phyloP scores from a whole-genome alignment of 768 basidiomycete species.

The Leccinellum luteum region DNA sequence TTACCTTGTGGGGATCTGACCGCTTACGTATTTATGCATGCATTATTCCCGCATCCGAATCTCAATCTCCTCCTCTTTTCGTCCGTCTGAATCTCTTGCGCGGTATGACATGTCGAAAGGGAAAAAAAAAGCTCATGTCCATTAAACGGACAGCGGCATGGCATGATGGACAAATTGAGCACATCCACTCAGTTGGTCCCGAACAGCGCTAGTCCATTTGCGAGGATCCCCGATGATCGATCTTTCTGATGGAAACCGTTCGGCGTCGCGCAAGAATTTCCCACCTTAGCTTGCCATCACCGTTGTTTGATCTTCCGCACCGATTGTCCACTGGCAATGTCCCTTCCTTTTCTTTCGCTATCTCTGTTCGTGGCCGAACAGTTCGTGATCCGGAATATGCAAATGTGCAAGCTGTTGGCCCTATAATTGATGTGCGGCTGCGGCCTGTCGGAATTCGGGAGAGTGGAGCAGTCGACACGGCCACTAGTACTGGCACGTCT shows the following conservation, averaged over 20 bases:
- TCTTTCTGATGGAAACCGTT: conserved; percentile 33
- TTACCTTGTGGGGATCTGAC: conserved; percentile 33
- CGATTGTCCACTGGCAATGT: background rate
- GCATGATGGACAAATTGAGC: background rate
- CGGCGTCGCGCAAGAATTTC: background rate
- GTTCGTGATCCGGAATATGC: background rate
- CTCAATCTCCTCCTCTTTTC: conserved; percentile 11
- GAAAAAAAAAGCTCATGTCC: background rate
- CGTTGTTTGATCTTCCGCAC: conserved; percentile 10
- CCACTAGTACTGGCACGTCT: background rate
- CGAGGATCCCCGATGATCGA: conserved; percentile 21
- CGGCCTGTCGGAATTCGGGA: background rate
- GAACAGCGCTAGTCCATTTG: conserved; percentile 19
- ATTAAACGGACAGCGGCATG: conserved; percentile 1
- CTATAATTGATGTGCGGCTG: background rate
- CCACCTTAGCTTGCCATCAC: conserved; percentile 10
- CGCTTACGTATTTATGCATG: conserved; percentile 24
- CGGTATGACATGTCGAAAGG: conserved; percentile 5
- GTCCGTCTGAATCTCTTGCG: conserved; percentile 1
- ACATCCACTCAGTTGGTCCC: conserved; percentile 3
- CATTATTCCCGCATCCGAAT: conserved; percentile 6
- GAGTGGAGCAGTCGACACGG: background rate
- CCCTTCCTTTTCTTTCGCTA: background rate
- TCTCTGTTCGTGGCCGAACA: conserved; percentile 5
- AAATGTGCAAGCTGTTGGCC: background rate